phyloP scores from a whole-genome alignment of 805 yeast genomes.

The Dipodascopsis tothii region DNA sequence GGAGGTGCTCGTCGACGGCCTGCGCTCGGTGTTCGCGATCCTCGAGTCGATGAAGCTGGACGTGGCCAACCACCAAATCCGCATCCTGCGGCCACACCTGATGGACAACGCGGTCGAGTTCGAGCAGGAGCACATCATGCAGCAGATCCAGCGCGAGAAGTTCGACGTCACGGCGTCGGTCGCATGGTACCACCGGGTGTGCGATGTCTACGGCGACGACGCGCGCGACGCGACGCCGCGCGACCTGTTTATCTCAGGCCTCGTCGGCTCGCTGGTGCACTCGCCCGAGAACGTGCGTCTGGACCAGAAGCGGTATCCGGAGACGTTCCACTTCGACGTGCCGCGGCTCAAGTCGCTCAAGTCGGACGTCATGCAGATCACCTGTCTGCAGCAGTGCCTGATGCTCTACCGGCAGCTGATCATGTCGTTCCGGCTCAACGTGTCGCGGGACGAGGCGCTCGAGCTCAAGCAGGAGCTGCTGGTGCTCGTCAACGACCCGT shows the following conservation, averaged over 20 bases:
- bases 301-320: conserved; percentile 46
- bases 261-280: conserved; percentile 53
- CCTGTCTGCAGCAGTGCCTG: conserved; percentile 67
- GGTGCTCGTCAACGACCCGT: conserved; percentile 13
- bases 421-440: conserved; percentile 14
- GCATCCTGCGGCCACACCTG: conserved; percentile 73
- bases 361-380: conserved; percentile 79
- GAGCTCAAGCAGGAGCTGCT: conserved; percentile 18
- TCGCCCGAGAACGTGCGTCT: neutral
- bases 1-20: conserved; percentile 57
- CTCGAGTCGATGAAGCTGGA: conserved; percentile 92
- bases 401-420: conserved; percentile 64
- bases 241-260: conserved; percentile 15
- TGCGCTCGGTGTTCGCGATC: conserved; percentile 69
- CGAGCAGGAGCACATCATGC: conserved; percentile 73
- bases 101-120: conserved; percentile 82
- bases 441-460: conserved; percentile 10
- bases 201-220: conserved; percentile 5
- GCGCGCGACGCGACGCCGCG: neutral
- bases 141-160: conserved; percentile 38
- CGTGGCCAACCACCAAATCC: conserved; percentile 88
- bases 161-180: conserved; percentile 53
- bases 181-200: conserved; percentile 53
- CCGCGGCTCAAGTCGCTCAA: conserved; percentile 67
- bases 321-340: conserved; percentile 76